Evolutionary conservation across 345 rosid species (phyloP).

Genomic region (Eucalyptus camaldulensis): DNA sequence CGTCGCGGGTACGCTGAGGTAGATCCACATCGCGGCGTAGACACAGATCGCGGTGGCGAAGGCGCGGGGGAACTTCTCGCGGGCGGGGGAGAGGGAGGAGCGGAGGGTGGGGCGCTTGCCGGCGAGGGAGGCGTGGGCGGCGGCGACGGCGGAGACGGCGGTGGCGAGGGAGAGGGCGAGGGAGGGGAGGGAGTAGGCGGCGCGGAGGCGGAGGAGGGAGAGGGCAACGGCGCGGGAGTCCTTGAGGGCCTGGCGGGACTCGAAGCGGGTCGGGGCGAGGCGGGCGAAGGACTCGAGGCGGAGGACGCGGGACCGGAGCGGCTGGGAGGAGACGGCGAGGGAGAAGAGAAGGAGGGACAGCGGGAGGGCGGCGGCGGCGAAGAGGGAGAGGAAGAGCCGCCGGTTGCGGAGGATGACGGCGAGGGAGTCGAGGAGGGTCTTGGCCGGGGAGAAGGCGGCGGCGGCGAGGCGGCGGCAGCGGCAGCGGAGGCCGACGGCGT

Average conservation of each 20-base stretch:
- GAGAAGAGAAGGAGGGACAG: conserved; percentile 44
- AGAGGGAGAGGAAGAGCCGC: conserved; percentile 25
- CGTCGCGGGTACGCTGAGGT: conserved; percentile 12
- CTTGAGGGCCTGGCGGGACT: conserved; percentile 48
- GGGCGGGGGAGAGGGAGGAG: conserved; percentile 9
- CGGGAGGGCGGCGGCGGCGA: conserved; percentile 38
- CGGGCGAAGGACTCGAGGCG: conserved; percentile 42
- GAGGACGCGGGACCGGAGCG: conserved; percentile 33
- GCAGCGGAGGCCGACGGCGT: background rate
- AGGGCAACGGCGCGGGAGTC: conserved; percentile 54
- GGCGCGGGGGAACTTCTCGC: conserved; percentile 19
- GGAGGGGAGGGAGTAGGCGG: conserved; percentile 31
- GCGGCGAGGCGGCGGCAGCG: background rate
- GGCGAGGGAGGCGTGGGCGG: conserved; percentile 27
- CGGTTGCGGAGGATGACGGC: conserved; percentile 31
- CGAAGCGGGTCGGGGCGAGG: conserved; percentile 35
- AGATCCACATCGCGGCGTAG: conserved; percentile 27
- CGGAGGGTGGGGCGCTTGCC: conserved; percentile 16
- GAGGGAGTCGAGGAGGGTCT: conserved; percentile 19
- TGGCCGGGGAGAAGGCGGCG: background rate
- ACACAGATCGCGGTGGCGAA: conserved; percentile 36
- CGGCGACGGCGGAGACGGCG: conserved; percentile 16
- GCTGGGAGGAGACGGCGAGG: conserved; percentile 35
- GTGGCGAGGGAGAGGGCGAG: conserved; percentile 41
- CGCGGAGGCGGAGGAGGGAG: conserved; percentile 41